A percentile compares a stretch with the other conserved stretches of the same genome.
These are phyloP conservation scores for Diaporthe ilicicola DNA, from an alignment of 2,329 filamentous ascomycete species.

Conservation along the genomic window DNA sequence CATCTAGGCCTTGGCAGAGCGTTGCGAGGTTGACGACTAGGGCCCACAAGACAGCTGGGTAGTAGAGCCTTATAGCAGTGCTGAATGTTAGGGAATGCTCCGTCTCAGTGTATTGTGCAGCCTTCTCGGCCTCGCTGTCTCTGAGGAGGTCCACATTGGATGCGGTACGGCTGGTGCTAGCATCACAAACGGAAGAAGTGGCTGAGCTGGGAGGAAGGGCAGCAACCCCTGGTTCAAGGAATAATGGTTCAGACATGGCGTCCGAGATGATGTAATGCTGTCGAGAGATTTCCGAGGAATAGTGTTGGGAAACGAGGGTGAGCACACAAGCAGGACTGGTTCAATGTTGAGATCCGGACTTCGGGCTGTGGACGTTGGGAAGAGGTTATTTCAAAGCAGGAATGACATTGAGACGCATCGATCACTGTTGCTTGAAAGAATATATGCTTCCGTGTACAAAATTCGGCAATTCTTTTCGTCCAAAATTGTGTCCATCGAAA, in stretches of 20 bases:
- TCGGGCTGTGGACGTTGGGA: not conserved
- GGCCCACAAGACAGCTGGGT: conserved; percentile 26
- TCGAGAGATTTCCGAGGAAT: no score
- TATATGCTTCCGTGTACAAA: not conserved
- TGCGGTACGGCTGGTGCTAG: not conserved
- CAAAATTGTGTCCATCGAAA: not conserved
- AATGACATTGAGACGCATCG: no score
- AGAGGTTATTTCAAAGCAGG: not conserved
- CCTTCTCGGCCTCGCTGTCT: conserved; percentile 9
- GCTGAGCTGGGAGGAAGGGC: not conserved
- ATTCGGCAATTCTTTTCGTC: not conserved
- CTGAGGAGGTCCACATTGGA: not conserved
- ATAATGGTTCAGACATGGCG: not conserved
- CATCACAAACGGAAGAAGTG: not conserved
- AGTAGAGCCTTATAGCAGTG: conserved; percentile 22
- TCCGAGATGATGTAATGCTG: not conserved
- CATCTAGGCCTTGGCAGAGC: conserved; percentile 22
- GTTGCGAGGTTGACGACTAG: conserved; percentile 26
- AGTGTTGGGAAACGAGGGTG: no score
- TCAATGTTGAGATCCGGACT: not conserved
- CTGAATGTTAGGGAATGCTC: conserved; percentile 24
- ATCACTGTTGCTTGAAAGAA: no score
- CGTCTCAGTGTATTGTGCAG: not conserved
- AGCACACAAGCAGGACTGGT: not conserved
- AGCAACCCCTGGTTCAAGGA: not conserved